Evolutionary conservation across 23 red algal genomes (phyloP), one percentile per base, ranked within the genome.

Genomic region (Gracilaria vermiculophylla): DNA sequence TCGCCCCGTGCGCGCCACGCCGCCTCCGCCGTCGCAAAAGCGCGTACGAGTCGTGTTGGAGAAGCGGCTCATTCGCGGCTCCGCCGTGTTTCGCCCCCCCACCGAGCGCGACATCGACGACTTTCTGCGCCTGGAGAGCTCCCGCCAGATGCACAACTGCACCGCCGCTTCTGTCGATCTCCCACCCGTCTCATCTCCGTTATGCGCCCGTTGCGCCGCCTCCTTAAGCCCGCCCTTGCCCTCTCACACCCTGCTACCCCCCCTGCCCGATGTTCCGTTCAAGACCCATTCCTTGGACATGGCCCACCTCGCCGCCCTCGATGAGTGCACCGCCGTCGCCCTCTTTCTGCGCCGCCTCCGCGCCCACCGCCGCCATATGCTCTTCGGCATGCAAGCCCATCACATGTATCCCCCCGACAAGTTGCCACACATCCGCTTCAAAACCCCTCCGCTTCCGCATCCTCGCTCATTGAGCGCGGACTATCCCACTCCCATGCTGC

Each of bases 51-150:
- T 88, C 57, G 70, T 77, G 14, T 13, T 88, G 25, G 49, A 77
- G 50, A 41, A 52, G 27, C 66, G 84, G 23, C 24, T 88, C 20
- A 77, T 88, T 47, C 66, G 84, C 42, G 84, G 84, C 65, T 37
- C 44, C 54, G 45, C 84, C 57, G 70, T 77, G 49, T 88, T 88
- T 35, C 39, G 84, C 43, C 16, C 69, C 33, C 62, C 84, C 72
- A 88, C 84, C 15, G 84, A 88, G 72, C 62, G 47, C 14, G 84
- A 88, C 33, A 42, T 88, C 24, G 84, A 88, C 15, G 69, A 77
- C 2, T 77, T 62, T 50, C 69, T 88, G 6, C 69, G 66, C 13
- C 11, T 47, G 43, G 84, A 88, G 66, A n/a, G 51, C 13, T 66
- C 66, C 20, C 51, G 84, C 2, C 62, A 77, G 20, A 77, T 88